phyloP scores from a whole-genome alignment of 1,284 basidiomycete genomes.

The Pascua sp. region DNA sequence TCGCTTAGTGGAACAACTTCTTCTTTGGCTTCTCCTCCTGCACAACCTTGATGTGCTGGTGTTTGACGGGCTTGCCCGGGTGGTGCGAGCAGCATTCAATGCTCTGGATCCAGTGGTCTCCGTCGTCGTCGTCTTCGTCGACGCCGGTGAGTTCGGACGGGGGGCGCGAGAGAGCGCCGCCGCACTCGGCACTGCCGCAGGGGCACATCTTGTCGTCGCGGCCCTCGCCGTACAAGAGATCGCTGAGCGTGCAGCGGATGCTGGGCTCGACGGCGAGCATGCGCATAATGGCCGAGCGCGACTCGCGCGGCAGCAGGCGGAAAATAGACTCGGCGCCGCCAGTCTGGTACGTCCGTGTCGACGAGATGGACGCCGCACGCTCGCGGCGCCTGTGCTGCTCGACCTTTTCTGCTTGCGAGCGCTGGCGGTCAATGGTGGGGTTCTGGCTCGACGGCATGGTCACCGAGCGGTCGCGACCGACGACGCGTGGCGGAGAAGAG shows the following conservation, averaged over 20 bases:
- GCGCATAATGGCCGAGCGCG: conserved; percentile 77
- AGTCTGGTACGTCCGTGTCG: conserved; percentile 62
- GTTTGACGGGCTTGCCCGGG: conserved; percentile 43
- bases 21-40: conserved; percentile 48
- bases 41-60: conserved; percentile 51
- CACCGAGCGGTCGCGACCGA: conserved; percentile 9
- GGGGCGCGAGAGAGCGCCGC: conserved; percentile 49
- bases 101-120: conserved; percentile 62
- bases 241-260: conserved; percentile 88
- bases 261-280: conserved; percentile 91
- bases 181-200: conserved; percentile 56
- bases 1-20: conserved; percentile 48
- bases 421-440: not conserved
- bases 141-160: conserved; percentile 45
- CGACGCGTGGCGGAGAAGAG: no score
- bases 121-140: conserved; percentile 43
- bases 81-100: conserved; percentile 65
- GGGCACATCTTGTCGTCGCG: conserved; percentile 73
- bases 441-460: conserved; percentile 9
- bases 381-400: conserved; percentile 40
- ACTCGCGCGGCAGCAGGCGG: conserved; percentile 90
- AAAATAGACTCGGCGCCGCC: conserved; percentile 96
- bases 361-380: conserved; percentile 43
- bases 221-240: conserved; percentile 77
- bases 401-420: conserved; percentile 13